phyloP scores from a whole-genome alignment of 345 rosid species.

The Corchorus olitorius region DNA sequence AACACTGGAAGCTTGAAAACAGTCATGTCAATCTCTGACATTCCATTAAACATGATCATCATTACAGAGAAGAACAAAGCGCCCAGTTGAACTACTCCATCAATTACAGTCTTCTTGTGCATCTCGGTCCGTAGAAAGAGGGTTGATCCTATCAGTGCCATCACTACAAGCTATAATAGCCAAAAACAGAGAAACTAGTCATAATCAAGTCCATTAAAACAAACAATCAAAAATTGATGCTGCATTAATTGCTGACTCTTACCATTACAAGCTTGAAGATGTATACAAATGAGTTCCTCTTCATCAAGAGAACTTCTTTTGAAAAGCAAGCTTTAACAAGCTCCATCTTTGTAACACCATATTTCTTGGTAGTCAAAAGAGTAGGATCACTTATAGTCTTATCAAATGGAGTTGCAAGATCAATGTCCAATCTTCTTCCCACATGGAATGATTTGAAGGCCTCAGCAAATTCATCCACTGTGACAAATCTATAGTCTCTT shows the following conservation, averaged over 20 bases:
- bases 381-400: constrained; percentile 61
- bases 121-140: constrained; percentile 61
- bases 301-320: constrained; percentile 70
- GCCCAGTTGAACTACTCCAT: constrained; percentile 60
- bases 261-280: constrained; percentile 70
- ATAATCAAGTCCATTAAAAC: constrained; percentile 1
- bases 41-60: constrained; percentile 66
- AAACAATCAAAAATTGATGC: background rate
- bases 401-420: constrained; percentile 58
- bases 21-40: constrained; percentile 69
- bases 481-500: constrained; percentile 58
- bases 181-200: constrained; percentile 9
- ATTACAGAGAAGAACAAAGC: constrained; percentile 59
- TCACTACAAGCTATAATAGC: constrained; percentile 42
- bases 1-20: constrained; percentile 77
- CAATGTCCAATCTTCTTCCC: constrained; percentile 48
- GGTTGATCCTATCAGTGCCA: constrained; percentile 46
- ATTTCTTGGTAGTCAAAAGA: constrained; percentile 55
- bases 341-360: constrained; percentile 60
- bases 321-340: constrained; percentile 57
- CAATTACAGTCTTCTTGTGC: constrained; percentile 41
- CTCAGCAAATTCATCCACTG: constrained; percentile 60
- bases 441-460: constrained; percentile 64
- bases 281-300: constrained; percentile 77
- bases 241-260: background rate